Conservation (phyloP, 768 basidiomycete genomes). For the Agaricus blazei region DNA sequence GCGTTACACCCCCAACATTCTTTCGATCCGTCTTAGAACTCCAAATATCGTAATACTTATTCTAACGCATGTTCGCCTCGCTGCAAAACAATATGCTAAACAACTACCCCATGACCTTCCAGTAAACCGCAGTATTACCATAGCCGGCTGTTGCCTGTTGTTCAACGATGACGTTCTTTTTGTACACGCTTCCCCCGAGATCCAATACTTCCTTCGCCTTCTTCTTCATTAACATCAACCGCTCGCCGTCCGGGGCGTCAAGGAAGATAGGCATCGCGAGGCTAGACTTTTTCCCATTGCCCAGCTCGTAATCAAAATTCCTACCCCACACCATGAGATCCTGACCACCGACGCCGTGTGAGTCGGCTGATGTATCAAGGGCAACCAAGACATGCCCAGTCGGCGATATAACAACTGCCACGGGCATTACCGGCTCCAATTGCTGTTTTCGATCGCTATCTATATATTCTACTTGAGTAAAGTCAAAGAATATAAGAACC, state of each 20-base stretch:
- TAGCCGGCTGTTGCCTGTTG: constrained; percentile 61
- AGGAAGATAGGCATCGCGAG: constrained; percentile 49
- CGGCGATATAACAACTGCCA: constrained; percentile 61
- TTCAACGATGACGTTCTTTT: constrained; percentile 54
- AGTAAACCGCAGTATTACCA: constrained; percentile 63
- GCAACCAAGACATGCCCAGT: constrained; percentile 75
- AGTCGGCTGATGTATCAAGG: constrained; percentile 52
- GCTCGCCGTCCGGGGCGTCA: constrained; percentile 44
- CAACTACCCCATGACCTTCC: constrained; percentile 41
- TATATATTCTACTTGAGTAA: constrained; percentile 23
- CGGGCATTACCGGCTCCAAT: constrained; percentile 61
- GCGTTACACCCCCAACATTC: too few species aligned
- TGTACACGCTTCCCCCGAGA: constrained; percentile 56
- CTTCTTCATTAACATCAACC: constrained; percentile 52
- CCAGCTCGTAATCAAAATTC: constrained; percentile 71
- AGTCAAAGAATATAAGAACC: not conserved
- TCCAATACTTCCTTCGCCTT: constrained; percentile 53
- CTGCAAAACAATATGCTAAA: not conserved
- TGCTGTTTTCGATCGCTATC: constrained; percentile 58
- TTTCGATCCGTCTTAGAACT: too few species aligned
- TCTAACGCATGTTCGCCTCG: too few species aligned
- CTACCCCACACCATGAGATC: constrained; percentile 73
- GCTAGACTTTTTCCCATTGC: constrained; percentile 66
- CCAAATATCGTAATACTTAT: not conserved
- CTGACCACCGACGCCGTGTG: constrained; percentile 49